Evolutionary conservation across 768 basidiomycete species (phyloP), one percentile per base, ranked within the genome.

Genomic region (Auriculariales sp.): DNA sequence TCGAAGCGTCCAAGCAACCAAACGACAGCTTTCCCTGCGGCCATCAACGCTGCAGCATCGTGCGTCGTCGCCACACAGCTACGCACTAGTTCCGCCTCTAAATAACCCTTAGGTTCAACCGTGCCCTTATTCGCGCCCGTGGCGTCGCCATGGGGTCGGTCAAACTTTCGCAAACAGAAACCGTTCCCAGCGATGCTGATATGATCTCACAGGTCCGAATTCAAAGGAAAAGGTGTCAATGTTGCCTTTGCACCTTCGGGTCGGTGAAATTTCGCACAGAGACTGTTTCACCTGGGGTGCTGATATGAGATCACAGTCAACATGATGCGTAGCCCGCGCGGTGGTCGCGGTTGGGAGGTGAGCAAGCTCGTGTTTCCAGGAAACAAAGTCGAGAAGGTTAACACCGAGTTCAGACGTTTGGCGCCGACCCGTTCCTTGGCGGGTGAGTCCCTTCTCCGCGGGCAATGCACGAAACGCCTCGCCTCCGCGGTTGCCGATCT

Each of bases 131-230:
- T 58, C 63, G 66, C 52, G 46, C 54, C 12, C 60, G 68, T 25
- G 67, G 61, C 12, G 49, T 53, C 24, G 64, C 66, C 1, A 65
- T 70, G 57, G 68, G 66, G 7, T n/a, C n/a, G n/a, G n/a, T n/a
- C n/a, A n/a, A n/a, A n/a, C n/a, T n/a, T n/a, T n/a, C n/a, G n/a
- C n/a, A n/a, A n/a, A n/a, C n/a, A n/a, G n/a, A n/a, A n/a, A n/a
- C n/a, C n/a, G n/a, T n/a, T n/a, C n/a, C n/a, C n/a, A n/a, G n/a
- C n/a, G n/a, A n/a, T n/a, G n/a, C n/a, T n/a, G n/a, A n/a, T n/a
- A n/a, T n/a, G n/a, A n/a, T n/a, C n/a, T n/a, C n/a, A n/a, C n/a
- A n/a, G n/a, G n/a, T 28, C 58, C 25, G 69, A 71, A 55, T 65
- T 64, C 57, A 53, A 53, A 32, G 61, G 57, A 22, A 62, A 65